Percentiles rank a stretch among this genome's conserved stretches.
These are phyloP conservation scores for Cryptococcus sp. DNA, from an alignment of 1,284 basidiomycete species.

Conservation along the genomic window DNA sequence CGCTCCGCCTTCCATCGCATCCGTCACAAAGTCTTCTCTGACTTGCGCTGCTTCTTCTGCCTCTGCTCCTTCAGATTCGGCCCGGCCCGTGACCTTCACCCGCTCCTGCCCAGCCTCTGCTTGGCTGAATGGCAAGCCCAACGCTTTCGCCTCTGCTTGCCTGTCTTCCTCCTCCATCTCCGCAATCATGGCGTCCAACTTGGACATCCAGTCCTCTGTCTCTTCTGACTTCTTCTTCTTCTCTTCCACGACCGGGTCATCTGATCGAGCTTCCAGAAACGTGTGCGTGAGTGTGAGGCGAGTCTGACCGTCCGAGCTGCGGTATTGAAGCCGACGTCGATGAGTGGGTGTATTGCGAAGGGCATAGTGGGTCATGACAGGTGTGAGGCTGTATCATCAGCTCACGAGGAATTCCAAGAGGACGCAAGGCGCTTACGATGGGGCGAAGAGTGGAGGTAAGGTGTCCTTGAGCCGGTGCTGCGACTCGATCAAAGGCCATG, in stretches of 20 bases:
- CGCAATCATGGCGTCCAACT: neutral
- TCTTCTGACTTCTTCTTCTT: neutral
- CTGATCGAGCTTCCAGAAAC: neutral
- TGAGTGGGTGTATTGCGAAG: neutral
- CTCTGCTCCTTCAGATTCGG: too few species aligned
- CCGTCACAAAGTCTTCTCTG: too few species aligned
- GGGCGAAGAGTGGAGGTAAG: neutral
- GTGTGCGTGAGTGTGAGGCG: neutral
- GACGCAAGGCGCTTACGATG: neutral
- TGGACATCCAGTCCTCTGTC: neutral
- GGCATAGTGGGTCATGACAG: neutral
- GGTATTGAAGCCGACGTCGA: neutral
- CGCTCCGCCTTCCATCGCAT: neutral
- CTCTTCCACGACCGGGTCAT: neutral
- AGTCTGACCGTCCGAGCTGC: neutral
- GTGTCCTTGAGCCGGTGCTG: neutral
- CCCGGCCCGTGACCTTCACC: too few species aligned
- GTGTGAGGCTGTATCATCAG: neutral
- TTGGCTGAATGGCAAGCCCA: neutral
- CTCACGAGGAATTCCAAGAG: too few species aligned
- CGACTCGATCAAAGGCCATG: neutral
- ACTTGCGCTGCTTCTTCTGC: too few species aligned
- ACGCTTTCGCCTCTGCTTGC: neutral
- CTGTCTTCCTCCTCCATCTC: constrained; percentile 3
- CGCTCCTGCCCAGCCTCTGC: too few species aligned